Percentiles rank a stretch among this genome's conserved stretches.
These are phyloP conservation scores for Phylloporus arenicola DNA, from an alignment of 768 basidiomycete species.

Conservation along the genomic window DNA sequence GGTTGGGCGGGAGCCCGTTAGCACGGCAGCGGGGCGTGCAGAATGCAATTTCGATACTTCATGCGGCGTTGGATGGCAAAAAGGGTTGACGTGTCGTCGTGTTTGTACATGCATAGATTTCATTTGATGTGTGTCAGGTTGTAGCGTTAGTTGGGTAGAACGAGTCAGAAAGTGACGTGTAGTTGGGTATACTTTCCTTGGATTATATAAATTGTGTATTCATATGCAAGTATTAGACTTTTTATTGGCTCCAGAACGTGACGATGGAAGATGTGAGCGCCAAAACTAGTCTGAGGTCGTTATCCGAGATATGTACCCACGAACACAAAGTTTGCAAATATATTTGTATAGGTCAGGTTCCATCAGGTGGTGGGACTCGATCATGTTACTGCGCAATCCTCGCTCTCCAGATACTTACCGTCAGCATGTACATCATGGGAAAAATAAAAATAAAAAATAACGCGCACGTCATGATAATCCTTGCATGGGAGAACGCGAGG, in stretches of 20 bases:
- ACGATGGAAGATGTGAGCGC: too few relatives aligned
- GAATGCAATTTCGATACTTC: constrained; percentile 23
- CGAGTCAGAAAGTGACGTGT: neutral
- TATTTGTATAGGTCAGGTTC: neutral
- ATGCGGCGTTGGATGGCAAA: constrained; percentile 25
- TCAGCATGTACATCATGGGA: neutral
- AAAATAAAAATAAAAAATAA: neutral
- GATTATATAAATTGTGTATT: neutral
- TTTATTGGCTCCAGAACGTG: too few relatives aligned
- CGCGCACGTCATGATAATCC: neutral
- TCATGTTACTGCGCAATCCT: neutral
- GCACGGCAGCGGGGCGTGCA: constrained; percentile 22
- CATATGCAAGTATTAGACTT: neutral
- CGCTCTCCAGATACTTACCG: too few relatives aligned
- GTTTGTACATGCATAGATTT: neutral
- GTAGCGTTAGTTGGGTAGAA: neutral
- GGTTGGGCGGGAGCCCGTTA: constrained; percentile 19
- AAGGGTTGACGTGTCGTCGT: constrained; percentile 11
- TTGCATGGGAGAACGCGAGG: neutral
- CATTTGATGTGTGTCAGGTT: neutral
- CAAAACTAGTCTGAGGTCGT: too few relatives aligned
- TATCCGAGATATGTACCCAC: too few relatives aligned
- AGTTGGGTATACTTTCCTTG: neutral
- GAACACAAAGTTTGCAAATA: neutral
- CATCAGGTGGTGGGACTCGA: neutral